Evolutionary conservation across 257 asterid species (phyloP), one percentile per base, ranked within the genome.

Genomic region (Voacanga thouarsii): DNA sequence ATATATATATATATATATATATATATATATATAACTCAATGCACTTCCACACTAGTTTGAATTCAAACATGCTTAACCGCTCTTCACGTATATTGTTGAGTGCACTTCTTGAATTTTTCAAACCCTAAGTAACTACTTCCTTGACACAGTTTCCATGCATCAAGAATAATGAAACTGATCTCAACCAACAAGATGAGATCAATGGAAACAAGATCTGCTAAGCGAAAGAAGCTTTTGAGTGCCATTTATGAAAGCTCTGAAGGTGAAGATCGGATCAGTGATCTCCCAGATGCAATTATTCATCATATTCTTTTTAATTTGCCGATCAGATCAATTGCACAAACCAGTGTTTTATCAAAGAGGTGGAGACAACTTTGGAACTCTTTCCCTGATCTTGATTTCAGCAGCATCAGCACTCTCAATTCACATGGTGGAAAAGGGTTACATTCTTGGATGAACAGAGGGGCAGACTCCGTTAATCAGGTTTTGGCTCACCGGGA

Each of bases 171-270:
- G 39, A 55, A 56, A 7, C 19, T 33, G 51, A 64, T 44, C 15
- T 3, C 18, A n/a, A 49, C 19, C 50, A 47, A 60, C 12, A 60
- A 44, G 19, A 47, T 9, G 23, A 41, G 75, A 65, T 45, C 84
- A 71, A 94, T 94, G 98, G 97, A 94, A 85, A 92, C 98, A 55
- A 83, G 97, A 90, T 92, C 94, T 19, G 86, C 88, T 3, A 94
- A 89, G 83, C 83, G 87, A 77, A 94, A 85, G 77, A 92, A 80
- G 78, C 86, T 77, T 24, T 61, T 64, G 10, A 47, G 75, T 47
- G 69, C 45, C 66, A 51, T 30, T 75, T 30, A 23, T 15, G 79
- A 72, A 10, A 10, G 49, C n/a, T 64, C 65, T 14, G 71, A 51
- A 14, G 24, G 50, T 3, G 88, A 77, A 30, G 97, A 94, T 70